phyloP scores from a whole-genome alignment of 352 stramenopile genomes.

The Plasmopara viticola region DNA sequence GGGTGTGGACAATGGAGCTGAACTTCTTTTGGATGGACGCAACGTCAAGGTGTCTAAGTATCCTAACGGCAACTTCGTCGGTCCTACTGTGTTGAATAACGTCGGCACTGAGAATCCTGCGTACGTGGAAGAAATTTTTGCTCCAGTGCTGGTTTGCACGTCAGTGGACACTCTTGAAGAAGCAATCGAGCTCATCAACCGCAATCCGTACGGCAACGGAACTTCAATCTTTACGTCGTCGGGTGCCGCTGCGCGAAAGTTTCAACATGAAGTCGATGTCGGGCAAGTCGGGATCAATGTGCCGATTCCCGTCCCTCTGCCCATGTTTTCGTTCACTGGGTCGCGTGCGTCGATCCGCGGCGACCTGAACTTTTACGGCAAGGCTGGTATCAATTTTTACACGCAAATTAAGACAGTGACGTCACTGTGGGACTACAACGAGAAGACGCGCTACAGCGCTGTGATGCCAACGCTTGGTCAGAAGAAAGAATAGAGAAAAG shows the following conservation, averaged over 20 bases:
- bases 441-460: constrained; percentile 84
- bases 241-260: constrained; percentile 92
- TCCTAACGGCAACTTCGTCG: constrained; percentile 94
- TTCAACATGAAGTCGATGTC: constrained; percentile 94
- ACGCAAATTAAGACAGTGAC: constrained; percentile 98
- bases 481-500: constrained; percentile 27
- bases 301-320: constrained; percentile 95
- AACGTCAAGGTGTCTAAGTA: constrained; percentile 87
- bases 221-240: constrained; percentile 95
- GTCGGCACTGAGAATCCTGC: constrained; percentile 79
- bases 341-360: constrained; percentile 91
- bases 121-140: constrained; percentile 97
- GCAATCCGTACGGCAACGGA: constrained; percentile 96
- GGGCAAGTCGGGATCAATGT: constrained; percentile 96
- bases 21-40: constrained; percentile 89
- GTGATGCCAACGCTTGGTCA: constrained; percentile 89
- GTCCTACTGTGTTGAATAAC: constrained; percentile 89
- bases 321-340: constrained; percentile 98
- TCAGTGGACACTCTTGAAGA: constrained; percentile 93
- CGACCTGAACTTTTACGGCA: constrained; percentile 97
- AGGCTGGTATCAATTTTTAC: constrained; percentile 95
- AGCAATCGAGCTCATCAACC: constrained; percentile 94
- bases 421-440: constrained; percentile 92
- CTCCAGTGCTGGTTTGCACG: constrained; percentile 91
- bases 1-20: constrained; percentile 86